phyloP scores from a whole-genome alignment of 176 grass and related monocot species.

The Ampelocalamus luodianensis region DNA sequence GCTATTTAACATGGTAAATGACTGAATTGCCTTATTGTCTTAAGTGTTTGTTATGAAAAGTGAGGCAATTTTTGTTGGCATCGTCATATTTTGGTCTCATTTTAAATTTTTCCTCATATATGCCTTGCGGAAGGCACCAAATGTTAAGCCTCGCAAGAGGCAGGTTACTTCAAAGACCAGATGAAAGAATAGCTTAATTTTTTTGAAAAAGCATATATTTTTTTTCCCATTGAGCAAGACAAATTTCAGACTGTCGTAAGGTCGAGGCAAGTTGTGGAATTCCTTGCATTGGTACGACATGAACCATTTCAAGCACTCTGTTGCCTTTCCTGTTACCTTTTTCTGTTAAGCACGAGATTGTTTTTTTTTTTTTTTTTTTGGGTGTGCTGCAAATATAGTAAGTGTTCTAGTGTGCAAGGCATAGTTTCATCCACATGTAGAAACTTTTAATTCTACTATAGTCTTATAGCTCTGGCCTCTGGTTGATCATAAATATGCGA shows the following conservation, averaged over 20 bases:
- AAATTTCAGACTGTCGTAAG: slow-evolving; percentile 25
- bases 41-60: slow-evolving; percentile 21
- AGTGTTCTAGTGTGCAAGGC: not conserved
- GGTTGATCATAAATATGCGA: not conserved
- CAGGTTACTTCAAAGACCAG: not conserved
- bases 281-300: not conserved
- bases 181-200: not conserved
- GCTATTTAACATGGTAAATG: slow-evolving; percentile 16
- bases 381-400: slow-evolving; percentile 20
- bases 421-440: not conserved
- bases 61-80: slow-evolving; percentile 21
- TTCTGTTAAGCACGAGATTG: not conserved
- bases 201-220: slow-evolving; percentile 16
- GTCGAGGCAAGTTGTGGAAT: slow-evolving; percentile 8
- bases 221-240: slow-evolving; percentile 17
- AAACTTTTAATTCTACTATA: not conserved
- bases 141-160: slow-evolving; percentile 29
- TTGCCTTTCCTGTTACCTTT: slow-evolving; percentile 19
- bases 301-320: slow-evolving; percentile 5
- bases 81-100: slow-evolving; percentile 20
- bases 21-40: slow-evolving; percentile 12
- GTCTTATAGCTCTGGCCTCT: not conserved
- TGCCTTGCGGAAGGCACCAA: slow-evolving; percentile 21
- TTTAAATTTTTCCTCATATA: slow-evolving; percentile 12
- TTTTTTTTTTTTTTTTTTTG: too few relatives aligned